Evolutionary conservation across 2,329 filamentous ascomycete genomes (phyloP), one percentile per base, ranked within the genome.

Genomic region (Thelonectria blattea): DNA sequence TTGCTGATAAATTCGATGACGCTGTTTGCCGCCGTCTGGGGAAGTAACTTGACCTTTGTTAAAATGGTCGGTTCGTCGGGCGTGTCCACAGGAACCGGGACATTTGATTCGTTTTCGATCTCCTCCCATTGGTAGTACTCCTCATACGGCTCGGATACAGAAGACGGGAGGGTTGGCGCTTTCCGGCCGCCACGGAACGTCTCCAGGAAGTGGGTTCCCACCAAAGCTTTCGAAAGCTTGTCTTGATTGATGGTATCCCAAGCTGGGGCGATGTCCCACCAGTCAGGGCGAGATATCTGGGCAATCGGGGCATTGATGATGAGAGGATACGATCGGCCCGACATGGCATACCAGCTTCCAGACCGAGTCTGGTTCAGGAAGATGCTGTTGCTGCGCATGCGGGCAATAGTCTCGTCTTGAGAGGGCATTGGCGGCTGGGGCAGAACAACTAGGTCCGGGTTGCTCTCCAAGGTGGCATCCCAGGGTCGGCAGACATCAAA

Each of bases 281-380:
- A 88, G 27, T 79, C 79, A 8, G 75, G 71, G 12, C 69, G 76
- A 66, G 79, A 78, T 45, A 81, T 78, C 64, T 76, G 78, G 20
- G 79, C 85, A 2, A 72, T 64, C 0, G 83, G 82, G 0, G 83
- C 88, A 54, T 92, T 86, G 20, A 93, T 89, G 27, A 97, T 92
- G 10, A 94, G 83, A 3, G 95, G 95, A 69, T 97, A 98, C 9
- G 88, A 88, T 42, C 83, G 84, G 59, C 96, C 94, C 1, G 94
- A 97, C 77, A 98, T 84, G 32, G 93, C 95, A 75, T 94, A 99
- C 93, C 94, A 98, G 62, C 91, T 91, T 30, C 93, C 94, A n/a
- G 83, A 81, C 57, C 91, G 86, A 2, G 93, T 97, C 67, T 89
- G 90, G 73, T 97, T 97, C 60, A 98, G 83, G 71, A 95, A 96